Evolutionary conservation across 352 stramenopile genomes (phyloP).

Genomic region (Aphanomyces astaci): DNA sequence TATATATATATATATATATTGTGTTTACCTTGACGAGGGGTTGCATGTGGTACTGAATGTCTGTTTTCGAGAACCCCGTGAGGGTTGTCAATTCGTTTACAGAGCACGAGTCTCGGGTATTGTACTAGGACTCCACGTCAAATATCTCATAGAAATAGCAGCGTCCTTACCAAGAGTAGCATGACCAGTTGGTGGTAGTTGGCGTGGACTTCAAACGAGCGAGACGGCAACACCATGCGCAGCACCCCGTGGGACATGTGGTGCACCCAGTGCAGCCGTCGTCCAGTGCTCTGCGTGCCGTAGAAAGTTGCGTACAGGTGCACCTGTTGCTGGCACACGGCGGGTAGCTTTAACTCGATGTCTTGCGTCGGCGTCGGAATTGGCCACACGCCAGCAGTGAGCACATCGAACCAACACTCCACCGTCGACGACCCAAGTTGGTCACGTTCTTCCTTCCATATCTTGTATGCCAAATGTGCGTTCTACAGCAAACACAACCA

Average conservation of each 20-base stretch:
- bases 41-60: constrained; percentile 54
- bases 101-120: constrained; percentile 25
- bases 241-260: constrained; percentile 67
- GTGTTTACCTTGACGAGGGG: constrained; percentile 65
- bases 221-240: constrained; percentile 57
- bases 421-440: constrained; percentile 31
- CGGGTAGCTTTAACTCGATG: constrained; percentile 47
- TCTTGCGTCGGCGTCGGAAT: constrained; percentile 59
- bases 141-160: no score
- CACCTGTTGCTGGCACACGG: constrained; percentile 46
- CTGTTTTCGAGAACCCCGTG: constrained; percentile 52
- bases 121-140: no score
- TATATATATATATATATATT: no score
- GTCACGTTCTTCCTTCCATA: constrained; percentile 66
- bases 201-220: constrained; percentile 68
- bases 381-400: constrained; percentile 76
- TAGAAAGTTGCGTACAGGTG: constrained; percentile 80
- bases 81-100: constrained; percentile 34
- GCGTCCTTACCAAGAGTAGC: constrained; percentile 45
- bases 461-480: constrained; percentile 48
- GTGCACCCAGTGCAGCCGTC: constrained; percentile 75
- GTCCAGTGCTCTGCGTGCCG: constrained; percentile 56
- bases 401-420: constrained; percentile 57
- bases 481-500: constrained; percentile 33
- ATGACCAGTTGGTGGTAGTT: constrained; percentile 83